Conservation (phyloP, 257 asterid genomes). For the Lantana camara region DNA sequence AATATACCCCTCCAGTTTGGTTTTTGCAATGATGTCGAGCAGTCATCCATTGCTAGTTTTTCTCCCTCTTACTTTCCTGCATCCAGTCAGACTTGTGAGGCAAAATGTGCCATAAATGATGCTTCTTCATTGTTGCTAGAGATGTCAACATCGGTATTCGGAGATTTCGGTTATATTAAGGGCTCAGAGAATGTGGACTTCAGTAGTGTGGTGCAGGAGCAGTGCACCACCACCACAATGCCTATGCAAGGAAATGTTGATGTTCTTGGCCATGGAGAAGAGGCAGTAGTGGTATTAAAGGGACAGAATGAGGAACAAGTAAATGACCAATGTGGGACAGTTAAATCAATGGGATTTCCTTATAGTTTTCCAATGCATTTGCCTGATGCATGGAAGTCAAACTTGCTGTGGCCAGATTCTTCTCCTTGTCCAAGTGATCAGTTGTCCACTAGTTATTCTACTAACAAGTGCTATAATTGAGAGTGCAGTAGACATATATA, state of each 20-base stretch:
- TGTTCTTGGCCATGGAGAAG: conserved; percentile 24
- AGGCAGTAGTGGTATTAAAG: conserved; percentile 15
- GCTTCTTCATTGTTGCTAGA: conserved; percentile 54
- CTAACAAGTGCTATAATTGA: conserved; percentile 57
- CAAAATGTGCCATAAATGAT: conserved; percentile 36
- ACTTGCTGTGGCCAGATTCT: conserved; percentile 51
- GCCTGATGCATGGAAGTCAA: conserved; percentile 56
- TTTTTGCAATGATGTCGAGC: conserved; percentile 29
- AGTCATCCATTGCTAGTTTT: conserved; percentile 37
- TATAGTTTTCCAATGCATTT: conserved; percentile 42
- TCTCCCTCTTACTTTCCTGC: conserved; percentile 38
- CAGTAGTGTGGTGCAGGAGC: conserved; percentile 16
- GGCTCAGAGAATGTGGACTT: conserved; percentile 21
- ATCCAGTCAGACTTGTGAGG: conserved; percentile 29
- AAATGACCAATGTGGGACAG: conserved; percentile 32
- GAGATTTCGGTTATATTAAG: conserved; percentile 34
- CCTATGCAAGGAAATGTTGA: conserved; percentile 28
- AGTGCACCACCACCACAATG: not conserved
- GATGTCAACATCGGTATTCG: conserved; percentile 52
- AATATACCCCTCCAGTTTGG: conserved; percentile 43
- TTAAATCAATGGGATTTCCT: conserved; percentile 41
- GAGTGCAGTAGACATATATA: not conserved
- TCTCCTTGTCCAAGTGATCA: conserved; percentile 63
- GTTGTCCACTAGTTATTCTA: conserved; percentile 50
- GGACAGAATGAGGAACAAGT: conserved; percentile 27